phyloP scores from a whole-genome alignment of 192 early-diverging fungal species.

The Neocallimastix lanati region DNA sequence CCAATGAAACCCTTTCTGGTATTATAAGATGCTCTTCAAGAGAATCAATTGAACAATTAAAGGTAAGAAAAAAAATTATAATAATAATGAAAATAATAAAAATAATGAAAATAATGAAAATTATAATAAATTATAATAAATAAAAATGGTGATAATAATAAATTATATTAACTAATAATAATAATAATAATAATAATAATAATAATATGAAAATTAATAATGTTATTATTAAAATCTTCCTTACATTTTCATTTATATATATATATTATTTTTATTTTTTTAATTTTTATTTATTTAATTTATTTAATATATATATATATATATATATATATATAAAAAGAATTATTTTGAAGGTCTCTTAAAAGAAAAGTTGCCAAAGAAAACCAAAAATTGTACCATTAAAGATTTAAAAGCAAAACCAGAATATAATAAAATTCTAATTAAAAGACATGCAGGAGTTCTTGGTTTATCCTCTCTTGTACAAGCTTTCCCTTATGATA shows the following conservation, averaged over 20 bases:
- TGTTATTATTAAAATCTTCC: too few relatives aligned
- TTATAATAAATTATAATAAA: too few relatives aligned
- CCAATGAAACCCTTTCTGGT: slow-evolving; percentile 54
- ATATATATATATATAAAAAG: not conserved
- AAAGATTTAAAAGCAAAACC: not conserved
- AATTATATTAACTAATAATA: too few relatives aligned
- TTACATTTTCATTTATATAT: too few relatives aligned
- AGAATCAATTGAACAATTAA: slow-evolving; percentile 34
- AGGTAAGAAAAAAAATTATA: too few relatives aligned
- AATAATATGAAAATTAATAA: too few relatives aligned
- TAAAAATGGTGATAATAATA: too few relatives aligned
- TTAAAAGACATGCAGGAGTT: slow-evolving; percentile 70
- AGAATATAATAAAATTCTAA: slow-evolving; percentile 32
- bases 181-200: too few relatives aligned
- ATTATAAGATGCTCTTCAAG: slow-evolving; percentile 58
- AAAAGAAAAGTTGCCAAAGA: not conserved
- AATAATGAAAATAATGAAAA: too few relatives aligned
- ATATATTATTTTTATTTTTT: too few relatives aligned
- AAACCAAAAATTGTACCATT: not conserved
- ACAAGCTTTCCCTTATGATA: slow-evolving; percentile 82
- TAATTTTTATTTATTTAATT: not conserved
- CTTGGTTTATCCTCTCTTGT: slow-evolving; percentile 74
- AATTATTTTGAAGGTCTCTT: not conserved
- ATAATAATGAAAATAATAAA: too few relatives aligned
- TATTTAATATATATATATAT: not conserved